Evolutionary conservation across 768 basidiomycete genomes (phyloP).

Genomic region (Lactarius hatsudake): DNA sequence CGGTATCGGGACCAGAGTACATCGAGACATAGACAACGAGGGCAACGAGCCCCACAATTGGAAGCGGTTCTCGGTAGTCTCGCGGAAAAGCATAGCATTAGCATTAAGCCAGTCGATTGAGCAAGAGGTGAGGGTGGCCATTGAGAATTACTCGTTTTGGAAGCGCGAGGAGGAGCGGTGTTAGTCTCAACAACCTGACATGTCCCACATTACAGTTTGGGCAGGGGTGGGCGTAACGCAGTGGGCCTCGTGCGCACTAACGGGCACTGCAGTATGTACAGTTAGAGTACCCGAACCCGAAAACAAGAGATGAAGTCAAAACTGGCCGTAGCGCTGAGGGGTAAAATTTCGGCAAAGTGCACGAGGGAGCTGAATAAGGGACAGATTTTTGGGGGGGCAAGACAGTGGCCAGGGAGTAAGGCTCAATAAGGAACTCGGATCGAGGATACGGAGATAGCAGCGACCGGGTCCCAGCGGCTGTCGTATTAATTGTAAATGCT

Average conservation of each 20-base stretch:
- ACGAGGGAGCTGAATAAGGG: background rate
- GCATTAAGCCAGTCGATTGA: background rate
- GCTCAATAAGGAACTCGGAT: background rate
- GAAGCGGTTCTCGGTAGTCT: conserved; percentile 2
- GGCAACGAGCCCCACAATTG: background rate
- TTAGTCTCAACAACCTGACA: background rate
- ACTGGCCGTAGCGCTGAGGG: background rate
- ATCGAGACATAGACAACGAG: conserved; percentile 3
- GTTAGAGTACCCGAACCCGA: background rate
- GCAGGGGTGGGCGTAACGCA: conserved; percentile 1
- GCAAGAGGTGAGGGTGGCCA: background rate
- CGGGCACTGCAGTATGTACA: background rate
- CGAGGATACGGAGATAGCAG: conserved; percentile 6
- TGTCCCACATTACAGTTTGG: background rate
- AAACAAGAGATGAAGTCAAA: background rate
- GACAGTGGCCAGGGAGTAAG: background rate
- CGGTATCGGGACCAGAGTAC: background rate
- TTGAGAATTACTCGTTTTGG: background rate
- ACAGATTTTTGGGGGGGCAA: background rate
- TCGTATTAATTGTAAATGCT: background rate
- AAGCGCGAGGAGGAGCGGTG: background rate
- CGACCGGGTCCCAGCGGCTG: conserved; percentile 7
- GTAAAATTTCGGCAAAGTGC: background rate
- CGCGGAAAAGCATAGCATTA: conserved; percentile 18
- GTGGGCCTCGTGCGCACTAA: background rate